These are phyloP conservation scores for Pilobolus umbonatus DNA, from an alignment of 192 early-diverging fungal genomes.

Conservation along the genomic window DNA sequence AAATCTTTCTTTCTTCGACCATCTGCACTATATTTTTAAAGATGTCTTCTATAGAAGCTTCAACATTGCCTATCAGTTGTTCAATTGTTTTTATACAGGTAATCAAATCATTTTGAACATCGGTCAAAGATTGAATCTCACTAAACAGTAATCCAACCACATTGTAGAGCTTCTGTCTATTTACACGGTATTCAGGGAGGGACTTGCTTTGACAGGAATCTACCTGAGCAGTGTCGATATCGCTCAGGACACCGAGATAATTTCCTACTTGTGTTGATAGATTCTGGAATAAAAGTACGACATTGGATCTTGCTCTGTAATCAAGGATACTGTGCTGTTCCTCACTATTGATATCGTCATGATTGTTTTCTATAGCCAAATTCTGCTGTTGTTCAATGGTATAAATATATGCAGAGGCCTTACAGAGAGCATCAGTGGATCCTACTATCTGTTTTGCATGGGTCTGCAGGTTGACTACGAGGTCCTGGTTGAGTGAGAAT, in stretches of 20 bases:
- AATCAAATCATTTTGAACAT: background rate
- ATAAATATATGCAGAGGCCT: slow-evolving; percentile 16
- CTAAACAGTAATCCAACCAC: slow-evolving; percentile 24
- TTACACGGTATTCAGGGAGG: slow-evolving; percentile 13
- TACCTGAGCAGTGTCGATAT: slow-evolving; percentile 18
- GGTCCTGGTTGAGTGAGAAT: slow-evolving; percentile 25
- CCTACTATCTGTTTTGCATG: slow-evolving; percentile 29
- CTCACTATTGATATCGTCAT: background rate
- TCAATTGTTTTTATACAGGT: slow-evolving; percentile 13
- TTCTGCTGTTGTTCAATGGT: background rate
- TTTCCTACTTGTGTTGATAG: slow-evolving; percentile 24
- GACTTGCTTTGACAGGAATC: slow-evolving; percentile 13
- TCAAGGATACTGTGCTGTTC: background rate
- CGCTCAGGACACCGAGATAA: slow-evolving; percentile 21
- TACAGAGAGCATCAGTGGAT: slow-evolving; percentile 24
- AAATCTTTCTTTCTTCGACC: slow-evolving; percentile 20
- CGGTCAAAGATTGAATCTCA: slow-evolving; percentile 24
- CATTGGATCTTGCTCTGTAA: slow-evolving; percentile 15
- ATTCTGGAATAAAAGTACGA: slow-evolving; percentile 12
- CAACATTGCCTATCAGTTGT: slow-evolving; percentile 6
- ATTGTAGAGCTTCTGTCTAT: slow-evolving; percentile 35
- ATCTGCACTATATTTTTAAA: slow-evolving; percentile 22
- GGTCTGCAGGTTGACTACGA: slow-evolving; percentile 20
- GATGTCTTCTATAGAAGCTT: slow-evolving; percentile 19
- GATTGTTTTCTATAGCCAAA: background rate